Percentiles rank a stretch among this genome's conserved stretches.
These are phyloP conservation scores for Hypoxylon fuscum DNA, from an alignment of 495 filamentous ascomycete species.

Conservation along the genomic window DNA sequence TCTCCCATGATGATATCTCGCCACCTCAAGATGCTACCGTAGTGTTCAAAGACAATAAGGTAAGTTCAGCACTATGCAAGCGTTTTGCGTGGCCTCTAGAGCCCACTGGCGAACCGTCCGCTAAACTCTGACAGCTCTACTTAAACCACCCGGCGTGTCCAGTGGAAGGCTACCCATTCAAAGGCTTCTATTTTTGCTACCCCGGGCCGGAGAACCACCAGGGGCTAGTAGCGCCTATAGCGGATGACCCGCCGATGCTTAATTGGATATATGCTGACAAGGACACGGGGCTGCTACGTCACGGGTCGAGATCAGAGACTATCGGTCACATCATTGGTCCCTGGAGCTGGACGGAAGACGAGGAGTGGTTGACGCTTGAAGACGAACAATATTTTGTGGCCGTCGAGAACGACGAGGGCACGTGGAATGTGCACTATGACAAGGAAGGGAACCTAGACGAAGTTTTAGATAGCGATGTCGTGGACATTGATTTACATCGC, in stretches of 20 bases:
- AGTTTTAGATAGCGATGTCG: slow-evolving; percentile 40
- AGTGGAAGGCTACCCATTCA: slow-evolving; percentile 62
- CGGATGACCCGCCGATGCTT: slow-evolving; percentile 67
- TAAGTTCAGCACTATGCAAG: slow-evolving; percentile 33
- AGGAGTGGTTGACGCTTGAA: slow-evolving; percentile 63
- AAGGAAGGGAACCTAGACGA: slow-evolving; percentile 47
- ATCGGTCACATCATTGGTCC: slow-evolving; percentile 62
- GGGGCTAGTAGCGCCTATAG: slow-evolving; percentile 66
- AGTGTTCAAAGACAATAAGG: slow-evolving; percentile 56
- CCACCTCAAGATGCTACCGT: slow-evolving; percentile 48
- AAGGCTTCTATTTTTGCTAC: slow-evolving; percentile 69
- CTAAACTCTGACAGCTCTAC: slow-evolving; percentile 49
- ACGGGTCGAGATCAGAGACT: slow-evolving; percentile 60
- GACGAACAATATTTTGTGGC: slow-evolving; percentile 52
- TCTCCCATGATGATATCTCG: slow-evolving; percentile 51
- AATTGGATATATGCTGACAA: slow-evolving; percentile 73
- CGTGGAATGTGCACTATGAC: slow-evolving; percentile 58
- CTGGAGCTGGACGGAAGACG: slow-evolving; percentile 65
- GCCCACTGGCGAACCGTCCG: not conserved
- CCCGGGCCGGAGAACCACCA: slow-evolving; percentile 63
- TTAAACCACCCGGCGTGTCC: slow-evolving; percentile 56
- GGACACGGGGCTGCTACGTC: slow-evolving; percentile 62
- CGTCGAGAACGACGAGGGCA: slow-evolving; percentile 53
- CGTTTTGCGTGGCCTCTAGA: not conserved
- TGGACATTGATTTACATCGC: slow-evolving; percentile 44